phyloP scores from a whole-genome alignment of 148 eudicot species.

The Chenopodium album region DNA sequence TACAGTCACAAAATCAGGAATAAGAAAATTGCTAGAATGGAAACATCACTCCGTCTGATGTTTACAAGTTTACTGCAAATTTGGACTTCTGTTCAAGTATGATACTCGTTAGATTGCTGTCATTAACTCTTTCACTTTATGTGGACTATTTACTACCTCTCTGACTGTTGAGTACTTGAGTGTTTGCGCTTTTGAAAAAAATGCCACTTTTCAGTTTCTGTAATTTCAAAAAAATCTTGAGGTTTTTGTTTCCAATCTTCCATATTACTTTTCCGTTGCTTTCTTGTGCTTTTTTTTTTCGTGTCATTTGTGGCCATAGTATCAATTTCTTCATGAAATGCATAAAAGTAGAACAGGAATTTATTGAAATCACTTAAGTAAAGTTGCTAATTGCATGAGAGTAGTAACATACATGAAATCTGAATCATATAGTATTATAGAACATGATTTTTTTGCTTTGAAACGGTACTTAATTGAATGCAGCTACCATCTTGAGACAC shows the following conservation, averaged over 20 bases:
- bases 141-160: background rate
- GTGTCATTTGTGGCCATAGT: background rate
- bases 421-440: background rate
- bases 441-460: background rate
- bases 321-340: background rate
- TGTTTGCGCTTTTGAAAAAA: background rate
- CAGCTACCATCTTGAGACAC: background rate
- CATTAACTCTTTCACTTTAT: background rate
- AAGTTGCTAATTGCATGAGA: background rate
- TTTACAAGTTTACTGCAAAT: background rate
- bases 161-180: too few relatives aligned
- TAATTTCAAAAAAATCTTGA: background rate
- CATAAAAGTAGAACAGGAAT: background rate
- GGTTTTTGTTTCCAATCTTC: too few relatives aligned
- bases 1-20: background rate
- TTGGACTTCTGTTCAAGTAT: background rate
- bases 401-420: background rate
- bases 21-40: background rate
- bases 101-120: background rate
- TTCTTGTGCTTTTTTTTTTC: background rate
- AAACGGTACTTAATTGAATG: background rate
- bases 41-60: background rate
- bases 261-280: too few relatives aligned
- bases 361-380: background rate
- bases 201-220: background rate